Conservation (phyloP, 345 rosid genomes). For the Eucalyptus polyanthemos region DNA sequence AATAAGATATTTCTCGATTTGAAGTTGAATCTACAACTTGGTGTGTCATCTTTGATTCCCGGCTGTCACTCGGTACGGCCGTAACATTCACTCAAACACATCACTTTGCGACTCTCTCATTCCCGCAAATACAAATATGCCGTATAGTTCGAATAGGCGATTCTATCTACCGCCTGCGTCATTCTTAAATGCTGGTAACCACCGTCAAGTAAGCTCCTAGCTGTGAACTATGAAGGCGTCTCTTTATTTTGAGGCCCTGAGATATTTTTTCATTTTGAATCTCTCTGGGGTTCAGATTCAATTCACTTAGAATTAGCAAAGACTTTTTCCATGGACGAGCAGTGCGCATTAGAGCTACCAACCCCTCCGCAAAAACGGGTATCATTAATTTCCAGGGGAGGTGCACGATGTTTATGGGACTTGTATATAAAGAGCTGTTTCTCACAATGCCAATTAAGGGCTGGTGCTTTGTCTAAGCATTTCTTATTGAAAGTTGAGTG, state of each 20-base stretch:
- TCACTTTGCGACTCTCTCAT: background rate
- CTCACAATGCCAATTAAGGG: background rate
- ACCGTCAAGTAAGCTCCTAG: slow-evolving; percentile 10
- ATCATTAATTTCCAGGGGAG: background rate
- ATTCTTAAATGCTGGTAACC: slow-evolving; percentile 17
- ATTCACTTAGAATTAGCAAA: background rate
- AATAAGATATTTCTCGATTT: background rate
- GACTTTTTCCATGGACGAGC: background rate
- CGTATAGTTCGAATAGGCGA: background rate
- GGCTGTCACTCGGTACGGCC: background rate
- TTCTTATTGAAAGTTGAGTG: background rate
- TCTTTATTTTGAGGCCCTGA: background rate
- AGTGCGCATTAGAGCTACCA: background rate
- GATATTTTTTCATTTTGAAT: background rate
- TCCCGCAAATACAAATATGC: background rate
- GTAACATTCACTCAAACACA: background rate
- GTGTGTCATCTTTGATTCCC: background rate
- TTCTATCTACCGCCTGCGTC: slow-evolving; percentile 2
- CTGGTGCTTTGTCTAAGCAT: background rate
- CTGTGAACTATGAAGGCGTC: slow-evolving; percentile 17
- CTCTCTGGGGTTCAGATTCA: background rate
- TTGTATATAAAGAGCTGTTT: background rate
- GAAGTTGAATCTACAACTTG: background rate
- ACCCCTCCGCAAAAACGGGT: background rate
- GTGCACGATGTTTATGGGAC: background rate